Evolutionary conservation across 192 early-diverging fungal genomes (phyloP), one percentile per base, ranked within the genome.

Genomic region (Linnemannia zychae): DNA sequence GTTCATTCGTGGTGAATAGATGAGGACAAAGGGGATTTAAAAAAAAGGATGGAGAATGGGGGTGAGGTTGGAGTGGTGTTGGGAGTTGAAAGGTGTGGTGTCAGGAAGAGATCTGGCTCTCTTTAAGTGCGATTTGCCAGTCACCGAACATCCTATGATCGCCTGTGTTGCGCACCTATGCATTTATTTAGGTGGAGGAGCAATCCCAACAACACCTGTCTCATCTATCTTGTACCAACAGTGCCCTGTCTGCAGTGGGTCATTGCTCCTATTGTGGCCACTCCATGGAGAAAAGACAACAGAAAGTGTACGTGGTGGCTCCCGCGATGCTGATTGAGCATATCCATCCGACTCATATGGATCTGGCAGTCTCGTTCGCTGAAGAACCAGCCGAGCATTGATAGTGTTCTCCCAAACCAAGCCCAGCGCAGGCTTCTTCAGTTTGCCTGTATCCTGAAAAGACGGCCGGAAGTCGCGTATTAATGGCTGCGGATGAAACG

Each of bases 351-450:
- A 13, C 6, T 79, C 78, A 18, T 86, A 60, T 2, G 31, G 44
- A 18, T 85, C 83, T 9, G 74, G 60, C 15, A 67, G 33, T 16
- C 83, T 50, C 33, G 77, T 78, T 13, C 83, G n/a, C 63, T 85
- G 83, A n/a, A 96, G 57, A 75, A 91, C 84, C 1, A 97, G 79
- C 11, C 95, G 90, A 2, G 89, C 88, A 76, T 95, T 95, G 47
- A 96, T 88, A 24, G 91, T 89, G 72, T 94, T 95, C 18, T 94
- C 90, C 96, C 95, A 96, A 18, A 91, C 77, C 33, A 93, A 73
- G 0, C 96, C 96, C 63, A 97, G 79, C 12, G 92, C 91, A 4
- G 96, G 95, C 36, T 91, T 90, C 79, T 94, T 95, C 67, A 49
- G 73, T 82, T 84, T 88, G 71, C 28, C 80, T 40, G 82, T 76